Evolutionary conservation across 768 basidiomycete genomes (phyloP), one percentile per base, ranked within the genome.

Genomic region (Lactifluus echinatus): DNA sequence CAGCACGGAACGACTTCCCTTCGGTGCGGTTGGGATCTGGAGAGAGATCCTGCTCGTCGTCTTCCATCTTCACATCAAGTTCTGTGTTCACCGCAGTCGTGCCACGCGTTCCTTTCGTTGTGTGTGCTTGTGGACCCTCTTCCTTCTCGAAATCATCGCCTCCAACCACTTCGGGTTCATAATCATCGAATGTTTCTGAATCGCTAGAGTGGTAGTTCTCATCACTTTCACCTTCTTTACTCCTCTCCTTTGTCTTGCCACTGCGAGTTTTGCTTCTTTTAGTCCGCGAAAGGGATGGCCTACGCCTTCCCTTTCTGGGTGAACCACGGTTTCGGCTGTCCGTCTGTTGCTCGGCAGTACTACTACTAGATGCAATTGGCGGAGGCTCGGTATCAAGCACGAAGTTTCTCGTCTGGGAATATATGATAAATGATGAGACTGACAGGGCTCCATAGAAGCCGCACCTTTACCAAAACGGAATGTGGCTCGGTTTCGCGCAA

Each of bases 401-500:
- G 60, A 77, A 79, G 52, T 68, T 59, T 57, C 79, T 71, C 12
- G 74, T 76, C 78, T 78, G 19, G n/a, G n/a, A n/a, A n/a, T n/a
- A 19, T 3, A n/a, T 46, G 28, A 54, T 31, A 34, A n/a, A n/a
- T 15, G 46, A 31, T 43, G 31, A 21, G 60, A 62, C 28, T 23
- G 42, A 43, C 28, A 4, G 11, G 40, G 26, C 40, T 19, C 56
- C 45, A 45, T 7, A 33, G 44, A 48, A 10, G 10, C n/a, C 31
- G 6, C 61, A 87, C 93, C 77, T 95, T 95, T 63, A 89, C 73
- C 8, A 93, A 73, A 2, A 93, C 77, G 0, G 88, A 83, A 69
- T 94, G 89, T 10, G 87, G 79, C 50, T 92, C 90, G 2, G 82
- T 84, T 70, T 84, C 84, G 23, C 90, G 81, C 63, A 94, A 75